phyloP scores from a whole-genome alignment of 1,284 basidiomycete genomes.

The Marasmius tenuissimus region DNA sequence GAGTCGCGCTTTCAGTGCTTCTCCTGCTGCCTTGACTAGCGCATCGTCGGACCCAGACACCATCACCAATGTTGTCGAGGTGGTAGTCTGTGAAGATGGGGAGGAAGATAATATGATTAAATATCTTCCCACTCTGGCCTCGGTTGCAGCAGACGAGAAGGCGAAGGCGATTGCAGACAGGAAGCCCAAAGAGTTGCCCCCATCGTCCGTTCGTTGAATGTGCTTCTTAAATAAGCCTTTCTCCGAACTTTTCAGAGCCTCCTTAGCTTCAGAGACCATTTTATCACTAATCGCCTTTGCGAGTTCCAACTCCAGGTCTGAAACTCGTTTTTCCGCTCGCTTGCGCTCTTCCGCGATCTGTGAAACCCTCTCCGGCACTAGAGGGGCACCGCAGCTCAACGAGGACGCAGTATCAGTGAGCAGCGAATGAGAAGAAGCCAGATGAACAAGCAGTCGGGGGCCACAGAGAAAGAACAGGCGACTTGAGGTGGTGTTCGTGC shows the following conservation, averaged over 20 bases:
- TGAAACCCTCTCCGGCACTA: slow-evolving; percentile 68
- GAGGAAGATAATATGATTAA: slow-evolving; percentile 63
- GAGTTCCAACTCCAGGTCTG: slow-evolving; percentile 68
- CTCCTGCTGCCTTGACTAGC: slow-evolving; percentile 60
- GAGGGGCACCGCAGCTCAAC: slow-evolving; percentile 64
- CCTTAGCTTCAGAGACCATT: slow-evolving; percentile 35
- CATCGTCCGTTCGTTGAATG: slow-evolving; percentile 62
- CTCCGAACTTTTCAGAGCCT: slow-evolving; percentile 18
- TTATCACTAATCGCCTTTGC: slow-evolving; percentile 55
- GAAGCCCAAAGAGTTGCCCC: slow-evolving; percentile 59
- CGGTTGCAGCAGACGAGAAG: slow-evolving; percentile 35
- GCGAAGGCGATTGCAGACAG: slow-evolving; percentile 55
- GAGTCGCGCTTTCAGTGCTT: slow-evolving; percentile 55
- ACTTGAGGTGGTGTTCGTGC: slow-evolving; percentile 59
- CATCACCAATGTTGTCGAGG: slow-evolving; percentile 56
- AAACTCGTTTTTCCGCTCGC: slow-evolving; percentile 59
- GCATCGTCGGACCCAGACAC: slow-evolving; percentile 60
- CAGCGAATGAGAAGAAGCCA: slow-evolving; percentile 54
- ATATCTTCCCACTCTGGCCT: slow-evolving; percentile 33
- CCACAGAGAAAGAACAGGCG: slow-evolving; percentile 83
- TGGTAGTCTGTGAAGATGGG: slow-evolving; percentile 49
- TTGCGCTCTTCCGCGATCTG: slow-evolving; percentile 69
- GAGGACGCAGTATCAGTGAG: slow-evolving; percentile 57
- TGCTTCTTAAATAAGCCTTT: slow-evolving; percentile 41
- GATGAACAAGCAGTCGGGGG: slow-evolving; percentile 65